Base-by-base conservation (phyloP, 345 rosid species). In the Gossypium thurberi region DNA sequence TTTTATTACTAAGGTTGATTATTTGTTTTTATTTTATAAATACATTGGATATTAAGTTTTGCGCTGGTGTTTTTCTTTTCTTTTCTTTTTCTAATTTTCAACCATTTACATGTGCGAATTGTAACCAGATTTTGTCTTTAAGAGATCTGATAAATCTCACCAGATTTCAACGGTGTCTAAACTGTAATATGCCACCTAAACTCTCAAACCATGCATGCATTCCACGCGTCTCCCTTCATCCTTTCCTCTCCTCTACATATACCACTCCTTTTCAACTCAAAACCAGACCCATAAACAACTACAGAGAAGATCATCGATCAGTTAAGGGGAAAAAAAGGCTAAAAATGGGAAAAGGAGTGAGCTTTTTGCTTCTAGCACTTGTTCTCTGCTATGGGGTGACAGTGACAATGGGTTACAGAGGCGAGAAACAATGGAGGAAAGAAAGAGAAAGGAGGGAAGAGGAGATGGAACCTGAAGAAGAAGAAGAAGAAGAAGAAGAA, bases 321-420 rank as follows among this genome's bases (percentile, higher is more conserved):
- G 58, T 53, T 53, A 15, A 53, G 15, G 3, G 7, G 6, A 51
- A 51, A 51, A 15, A 52, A n/a, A 53, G 21, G 28, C 33, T 12
- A 58, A 50, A 33, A 23, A 81, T 77, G 84, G 76, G 73, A 76
- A 82, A 72, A 50, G 78, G 76, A 61, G 71, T 26, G 65, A 2
- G 43, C 6, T 37, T 75, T 67, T 56, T 75, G 77, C 69, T 89
- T 70, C 72, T 85, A 74, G 64, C 74, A n/a, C 43, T 83, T 23
- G 78, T 83, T 8, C 67, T 80, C 2, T 61, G 66, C 78, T 48
- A 86, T 84, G 90, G 80, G 50, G 64, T 75, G 43, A 68, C 74
- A 65, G 13, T 52, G 70, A 76, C 86, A 59, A 65, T 43, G 79
- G 78, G 69, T 48, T 66, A 80, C 26, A 23, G 60, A 50, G 78